Evolutionary conservation across 768 basidiomycete species (phyloP).

Genomic region (Dioszegia hungarica): DNA sequence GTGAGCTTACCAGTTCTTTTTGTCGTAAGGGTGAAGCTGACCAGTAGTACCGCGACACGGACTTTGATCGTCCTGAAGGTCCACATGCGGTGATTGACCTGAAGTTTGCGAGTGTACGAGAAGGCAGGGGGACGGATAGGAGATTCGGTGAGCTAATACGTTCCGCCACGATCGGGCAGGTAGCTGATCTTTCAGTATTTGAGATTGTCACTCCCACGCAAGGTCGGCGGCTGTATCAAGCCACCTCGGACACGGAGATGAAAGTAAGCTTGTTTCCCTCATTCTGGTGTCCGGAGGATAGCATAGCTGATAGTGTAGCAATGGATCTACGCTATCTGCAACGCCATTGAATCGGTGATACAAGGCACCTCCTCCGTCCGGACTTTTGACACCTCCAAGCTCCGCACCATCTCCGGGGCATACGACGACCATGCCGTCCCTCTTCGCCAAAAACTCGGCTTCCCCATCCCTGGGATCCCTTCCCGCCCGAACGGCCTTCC

Average conservation of each 20-base stretch:
- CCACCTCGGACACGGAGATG: slow-evolving; percentile 45
- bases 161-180: too few species aligned
- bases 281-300: not conserved
- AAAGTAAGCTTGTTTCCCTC: too few species aligned
- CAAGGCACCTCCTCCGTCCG: slow-evolving; percentile 46
- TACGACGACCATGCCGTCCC: slow-evolving; percentile 40
- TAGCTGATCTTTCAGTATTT: slow-evolving; percentile 29
- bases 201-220: slow-evolving; percentile 47
- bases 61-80: slow-evolving; percentile 30
- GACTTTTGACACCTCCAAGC: slow-evolving; percentile 39
- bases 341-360: slow-evolving; percentile 47
- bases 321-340: slow-evolving; percentile 48
- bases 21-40: not conserved
- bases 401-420: slow-evolving; percentile 34
- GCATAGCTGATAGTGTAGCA: slow-evolving; percentile 22
- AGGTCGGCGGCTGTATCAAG: slow-evolving; percentile 45
- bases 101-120: slow-evolving; percentile 46
- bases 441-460: slow-evolving; percentile 11
- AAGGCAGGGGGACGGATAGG: slow-evolving; percentile 46
- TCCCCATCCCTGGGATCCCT: slow-evolving; percentile 6
- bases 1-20: slow-evolving; percentile 4
- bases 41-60: slow-evolving; percentile 37
- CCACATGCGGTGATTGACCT: slow-evolving; percentile 45
- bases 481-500: slow-evolving; percentile 8
- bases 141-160: slow-evolving; percentile 33